phyloP scores from a whole-genome alignment of 176 grass and related monocot species.

The Calamus simplicifolius region DNA sequence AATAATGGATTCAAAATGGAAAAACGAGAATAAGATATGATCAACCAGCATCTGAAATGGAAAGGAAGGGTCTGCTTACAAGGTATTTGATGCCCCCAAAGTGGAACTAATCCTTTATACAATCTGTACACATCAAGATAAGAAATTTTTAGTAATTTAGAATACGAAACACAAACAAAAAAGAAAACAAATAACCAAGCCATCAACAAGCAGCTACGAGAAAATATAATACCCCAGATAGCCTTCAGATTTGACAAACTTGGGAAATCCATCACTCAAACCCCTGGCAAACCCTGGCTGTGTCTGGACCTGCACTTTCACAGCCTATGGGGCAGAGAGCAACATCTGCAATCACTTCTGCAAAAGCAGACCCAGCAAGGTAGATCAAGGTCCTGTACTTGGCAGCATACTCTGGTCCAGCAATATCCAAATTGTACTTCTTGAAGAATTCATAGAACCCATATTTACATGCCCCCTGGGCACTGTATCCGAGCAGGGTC shows the following conservation, averaged over 20 bases:
- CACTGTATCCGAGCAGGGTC: conserved; percentile 60
- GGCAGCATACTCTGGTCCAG: conserved; percentile 48
- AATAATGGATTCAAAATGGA: no score
- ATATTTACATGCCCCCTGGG: conserved; percentile 61
- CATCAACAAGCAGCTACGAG: not conserved
- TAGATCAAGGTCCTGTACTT: conserved; percentile 84
- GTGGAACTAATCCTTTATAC: conserved; percentile 79
- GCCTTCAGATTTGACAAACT: conserved; percentile 69
- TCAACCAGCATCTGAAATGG: not conserved
- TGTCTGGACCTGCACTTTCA: conserved; percentile 72
- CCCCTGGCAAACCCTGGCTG: conserved; percentile 62
- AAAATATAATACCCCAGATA: conserved; percentile 37
- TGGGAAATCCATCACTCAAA: conserved; percentile 64
- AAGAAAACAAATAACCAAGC: not conserved
- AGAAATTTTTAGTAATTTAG: not conserved
- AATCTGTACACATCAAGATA: conserved; percentile 32
- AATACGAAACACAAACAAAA: not conserved
- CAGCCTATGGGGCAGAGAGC: conserved; percentile 79
- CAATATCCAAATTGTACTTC: conserved; percentile 60
- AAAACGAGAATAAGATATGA: not conserved
- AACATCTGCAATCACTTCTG: conserved; percentile 65
- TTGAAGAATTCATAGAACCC: conserved; percentile 82
- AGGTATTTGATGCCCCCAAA: conserved; percentile 73
- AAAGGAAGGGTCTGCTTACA: conserved; percentile 29
- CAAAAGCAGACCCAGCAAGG: conserved; percentile 58